Percentiles rank a stretch among this genome's conserved stretches.
Conservation (phyloP, 1,139 yeast species). For the Sugiyamaella novakii region DNA sequence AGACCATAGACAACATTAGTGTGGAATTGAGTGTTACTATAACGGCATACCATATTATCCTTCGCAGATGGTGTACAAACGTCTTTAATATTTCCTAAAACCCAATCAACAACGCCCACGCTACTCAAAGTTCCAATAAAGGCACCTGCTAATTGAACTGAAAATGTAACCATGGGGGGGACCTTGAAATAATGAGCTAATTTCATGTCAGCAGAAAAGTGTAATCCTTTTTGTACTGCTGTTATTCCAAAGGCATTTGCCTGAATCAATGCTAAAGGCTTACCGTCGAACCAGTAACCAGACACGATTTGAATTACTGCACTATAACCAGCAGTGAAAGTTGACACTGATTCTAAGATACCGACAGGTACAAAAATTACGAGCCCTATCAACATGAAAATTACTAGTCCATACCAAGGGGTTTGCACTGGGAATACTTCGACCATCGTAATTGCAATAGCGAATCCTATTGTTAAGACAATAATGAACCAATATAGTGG, state of each 20-base stretch:
- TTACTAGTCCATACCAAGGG: slow-evolving; percentile 60
- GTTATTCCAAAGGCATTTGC: slow-evolving; percentile 60
- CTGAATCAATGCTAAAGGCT: slow-evolving; percentile 60
- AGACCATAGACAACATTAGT: slow-evolving; percentile 62
- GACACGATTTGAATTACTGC: slow-evolving; percentile 58
- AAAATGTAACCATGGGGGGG: slow-evolving; percentile 62
- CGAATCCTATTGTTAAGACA: slow-evolving; percentile 51
- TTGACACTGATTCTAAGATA: slow-evolving; percentile 54
- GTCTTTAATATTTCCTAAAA: slow-evolving; percentile 49
- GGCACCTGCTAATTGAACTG: slow-evolving; percentile 55
- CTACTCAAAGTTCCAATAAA: slow-evolving; percentile 47
- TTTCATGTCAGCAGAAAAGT: slow-evolving; percentile 58
- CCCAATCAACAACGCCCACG: slow-evolving; percentile 59
- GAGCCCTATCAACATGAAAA: slow-evolving; percentile 57
- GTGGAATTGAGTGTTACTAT: slow-evolving; percentile 51
- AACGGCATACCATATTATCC: slow-evolving; percentile 40
- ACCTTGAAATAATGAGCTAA: slow-evolving; percentile 61
- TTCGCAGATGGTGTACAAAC: slow-evolving; percentile 46
- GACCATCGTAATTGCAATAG: slow-evolving; percentile 52
- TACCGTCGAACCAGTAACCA: slow-evolving; percentile 67
- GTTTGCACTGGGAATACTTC: slow-evolving; percentile 43
- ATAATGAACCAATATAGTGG: slow-evolving; percentile 63
- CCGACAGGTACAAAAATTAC: slow-evolving; percentile 56
- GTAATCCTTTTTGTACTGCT: slow-evolving; percentile 62
- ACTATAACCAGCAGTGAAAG: slow-evolving; percentile 55